Evolutionary conservation across 176 grass and related monocot species (phyloP).

Genomic region (Phoenix dactylifera): DNA sequence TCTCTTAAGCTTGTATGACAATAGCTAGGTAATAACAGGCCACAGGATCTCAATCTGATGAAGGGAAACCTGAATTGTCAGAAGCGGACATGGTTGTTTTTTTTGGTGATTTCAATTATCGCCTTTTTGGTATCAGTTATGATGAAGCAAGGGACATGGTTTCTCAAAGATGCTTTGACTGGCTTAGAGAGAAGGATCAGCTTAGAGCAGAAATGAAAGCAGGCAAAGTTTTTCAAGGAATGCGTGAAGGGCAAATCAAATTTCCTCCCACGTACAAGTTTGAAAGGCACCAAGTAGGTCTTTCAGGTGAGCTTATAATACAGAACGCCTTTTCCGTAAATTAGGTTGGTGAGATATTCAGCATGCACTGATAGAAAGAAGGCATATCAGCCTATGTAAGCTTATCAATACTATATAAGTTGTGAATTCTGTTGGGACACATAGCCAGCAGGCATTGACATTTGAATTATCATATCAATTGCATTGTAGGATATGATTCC

Average conservation of each 20-base stretch:
- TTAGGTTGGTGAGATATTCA: no score
- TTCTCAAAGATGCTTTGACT: conserved; percentile 21
- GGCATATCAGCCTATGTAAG: no score
- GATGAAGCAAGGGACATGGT: conserved; percentile 98
- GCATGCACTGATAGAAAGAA: no score
- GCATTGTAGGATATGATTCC: conserved; percentile 80
- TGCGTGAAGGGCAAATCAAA: conserved; percentile 84
- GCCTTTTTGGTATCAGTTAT: conserved; percentile 83
- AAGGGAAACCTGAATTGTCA: conserved; percentile 21
- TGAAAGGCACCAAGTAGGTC: conserved; percentile 64
- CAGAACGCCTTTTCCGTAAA: conserved; percentile 8
- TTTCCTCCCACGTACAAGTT: conserved; percentile 99
- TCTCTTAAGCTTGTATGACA: no score
- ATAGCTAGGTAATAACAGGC: conserved; percentile 31
- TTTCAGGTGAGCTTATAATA: conserved; percentile 52
- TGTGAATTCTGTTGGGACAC: no score
- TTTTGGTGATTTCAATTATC: conserved; percentile 97
- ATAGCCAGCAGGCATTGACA: neutral
- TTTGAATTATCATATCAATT: conserved; percentile 23
- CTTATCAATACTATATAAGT: no score
- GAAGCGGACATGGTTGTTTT: conserved; percentile 6
- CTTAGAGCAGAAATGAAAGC: no score
- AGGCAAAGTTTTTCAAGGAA: no score
- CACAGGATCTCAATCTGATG: conserved; percentile 70
- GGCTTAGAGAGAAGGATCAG: no score